Evolutionary conservation across 768 basidiomycete genomes (phyloP).

Genomic region (Boletus reticulatus): DNA sequence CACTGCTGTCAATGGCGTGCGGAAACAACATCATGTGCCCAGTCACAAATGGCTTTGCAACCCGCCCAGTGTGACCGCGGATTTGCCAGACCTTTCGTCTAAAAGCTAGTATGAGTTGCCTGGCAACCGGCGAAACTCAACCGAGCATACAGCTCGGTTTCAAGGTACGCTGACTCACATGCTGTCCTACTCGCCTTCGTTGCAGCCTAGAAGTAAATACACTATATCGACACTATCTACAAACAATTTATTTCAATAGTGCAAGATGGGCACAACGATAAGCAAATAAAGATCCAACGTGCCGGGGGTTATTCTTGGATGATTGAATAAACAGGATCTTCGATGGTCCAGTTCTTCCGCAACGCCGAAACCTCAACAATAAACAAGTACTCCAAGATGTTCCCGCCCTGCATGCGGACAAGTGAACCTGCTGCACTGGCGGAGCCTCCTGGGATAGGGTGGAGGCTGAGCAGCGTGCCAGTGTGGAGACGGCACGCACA

Average conservation of each 20-base stretch:
- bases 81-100: too few species aligned
- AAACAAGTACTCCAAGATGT: conserved; percentile 91
- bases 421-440: conserved; percentile 92
- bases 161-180: too few species aligned
- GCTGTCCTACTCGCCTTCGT: background rate
- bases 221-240: background rate
- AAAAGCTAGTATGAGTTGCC: too few species aligned
- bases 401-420: conserved; percentile 77
- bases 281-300: conserved; percentile 21
- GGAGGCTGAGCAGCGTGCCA: conserved; percentile 4
- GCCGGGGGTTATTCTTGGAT: conserved; percentile 54
- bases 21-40: too few species aligned
- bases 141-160: too few species aligned
- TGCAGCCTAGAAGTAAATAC: background rate
- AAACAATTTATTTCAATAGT: background rate
- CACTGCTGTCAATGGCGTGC: too few species aligned
- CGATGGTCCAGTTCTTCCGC: conserved; percentile 67
- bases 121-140: too few species aligned
- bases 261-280: conserved; percentile 11
- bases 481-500: background rate
- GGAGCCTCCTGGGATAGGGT: conserved; percentile 67
- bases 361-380: conserved; percentile 81
- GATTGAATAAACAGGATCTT: conserved; percentile 85
- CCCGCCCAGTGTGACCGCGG: too few species aligned
- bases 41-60: too few species aligned